A percentile compares a stretch with the other conserved stretches of the same genome.
phyloP scores from a whole-genome alignment of 768 basidiomycete species.

The Leccinum boreale region DNA sequence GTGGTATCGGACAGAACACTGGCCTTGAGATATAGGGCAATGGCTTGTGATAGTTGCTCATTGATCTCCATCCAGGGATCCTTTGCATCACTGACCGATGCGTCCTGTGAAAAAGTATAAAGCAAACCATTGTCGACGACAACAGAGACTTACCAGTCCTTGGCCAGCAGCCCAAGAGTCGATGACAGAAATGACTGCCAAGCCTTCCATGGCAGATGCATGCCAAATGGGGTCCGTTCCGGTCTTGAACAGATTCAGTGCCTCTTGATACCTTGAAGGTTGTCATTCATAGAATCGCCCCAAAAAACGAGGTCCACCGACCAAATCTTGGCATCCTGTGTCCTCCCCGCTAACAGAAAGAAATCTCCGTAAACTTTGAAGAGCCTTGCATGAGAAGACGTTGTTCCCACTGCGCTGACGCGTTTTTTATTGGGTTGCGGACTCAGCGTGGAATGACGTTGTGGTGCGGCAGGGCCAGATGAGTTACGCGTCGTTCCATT shows the following conservation, averaged over 20 bases:
- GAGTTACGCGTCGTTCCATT: conserved; percentile 53
- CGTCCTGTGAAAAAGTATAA: conserved; percentile 43
- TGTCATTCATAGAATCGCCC: conserved; percentile 14
- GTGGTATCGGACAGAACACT: conserved; percentile 50
- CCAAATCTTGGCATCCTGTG: conserved; percentile 80
- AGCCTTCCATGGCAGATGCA: conserved; percentile 81
- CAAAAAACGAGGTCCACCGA: conserved; percentile 34
- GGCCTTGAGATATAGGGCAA: conserved; percentile 56
- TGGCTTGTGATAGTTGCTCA: conserved; percentile 70
- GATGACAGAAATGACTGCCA: conserved; percentile 73
- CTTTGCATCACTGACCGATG: conserved; percentile 45
- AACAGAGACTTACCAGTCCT: conserved; percentile 53
- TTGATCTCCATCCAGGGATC: conserved; percentile 76
- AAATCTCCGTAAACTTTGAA: conserved; percentile 89
- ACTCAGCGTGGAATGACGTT: conserved; percentile 52
- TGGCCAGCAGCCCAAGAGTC: conserved; percentile 83
- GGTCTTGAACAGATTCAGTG: conserved; percentile 69
- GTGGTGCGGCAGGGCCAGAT: conserved; percentile 34
- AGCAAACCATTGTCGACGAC: background rate
- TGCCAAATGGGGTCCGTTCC: conserved; percentile 85
- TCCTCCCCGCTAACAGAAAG: conserved; percentile 82
- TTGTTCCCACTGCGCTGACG: conserved; percentile 56
- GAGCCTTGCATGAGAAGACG: conserved; percentile 80
- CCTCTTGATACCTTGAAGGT: conserved; percentile 75
- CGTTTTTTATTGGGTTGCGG: conserved; percentile 53